Percentiles rank a stretch among this genome's conserved stretches.
phyloP scores from a whole-genome alignment of 495 filamentous ascomycete species.

The Neurospora sp. region DNA sequence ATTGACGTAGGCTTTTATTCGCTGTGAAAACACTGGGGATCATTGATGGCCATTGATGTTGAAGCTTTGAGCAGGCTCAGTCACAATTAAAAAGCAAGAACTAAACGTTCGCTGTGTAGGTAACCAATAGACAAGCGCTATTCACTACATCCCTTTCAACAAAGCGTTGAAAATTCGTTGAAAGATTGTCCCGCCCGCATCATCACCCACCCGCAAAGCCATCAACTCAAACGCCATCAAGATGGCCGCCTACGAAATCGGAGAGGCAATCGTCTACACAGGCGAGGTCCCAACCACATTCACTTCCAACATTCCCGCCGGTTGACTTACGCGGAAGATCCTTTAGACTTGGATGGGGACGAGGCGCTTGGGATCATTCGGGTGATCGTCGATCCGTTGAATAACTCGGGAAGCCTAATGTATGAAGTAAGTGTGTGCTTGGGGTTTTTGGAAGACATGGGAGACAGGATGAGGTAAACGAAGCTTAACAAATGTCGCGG shows the following conservation, averaged over 20 bases:
- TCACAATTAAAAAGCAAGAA: not conserved
- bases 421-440: too few relatives aligned
- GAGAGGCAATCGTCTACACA: not conserved
- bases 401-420: too few relatives aligned
- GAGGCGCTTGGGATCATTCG: too few relatives aligned
- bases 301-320: too few relatives aligned
- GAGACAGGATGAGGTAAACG: too few relatives aligned
- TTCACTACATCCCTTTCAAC: not conserved
- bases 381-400: too few relatives aligned
- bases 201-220: not conserved
- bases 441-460: too few relatives aligned
- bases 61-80: not conserved
- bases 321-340: too few relatives aligned
- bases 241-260: not conserved
- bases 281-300: not conserved
- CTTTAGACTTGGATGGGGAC: too few relatives aligned
- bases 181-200: not conserved
- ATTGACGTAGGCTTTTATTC: not conserved
- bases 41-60: not conserved
- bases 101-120: not conserved
- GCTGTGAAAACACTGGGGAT: not conserved
- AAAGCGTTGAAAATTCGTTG: not conserved
- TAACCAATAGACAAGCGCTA: too few relatives aligned
- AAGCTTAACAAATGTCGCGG: too few relatives aligned
- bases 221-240: not conserved